Evolutionary conservation across 106 monocot genomes (phyloP), one percentile per base, ranked within the genome.

Genomic region (Acorus gramineus): DNA sequence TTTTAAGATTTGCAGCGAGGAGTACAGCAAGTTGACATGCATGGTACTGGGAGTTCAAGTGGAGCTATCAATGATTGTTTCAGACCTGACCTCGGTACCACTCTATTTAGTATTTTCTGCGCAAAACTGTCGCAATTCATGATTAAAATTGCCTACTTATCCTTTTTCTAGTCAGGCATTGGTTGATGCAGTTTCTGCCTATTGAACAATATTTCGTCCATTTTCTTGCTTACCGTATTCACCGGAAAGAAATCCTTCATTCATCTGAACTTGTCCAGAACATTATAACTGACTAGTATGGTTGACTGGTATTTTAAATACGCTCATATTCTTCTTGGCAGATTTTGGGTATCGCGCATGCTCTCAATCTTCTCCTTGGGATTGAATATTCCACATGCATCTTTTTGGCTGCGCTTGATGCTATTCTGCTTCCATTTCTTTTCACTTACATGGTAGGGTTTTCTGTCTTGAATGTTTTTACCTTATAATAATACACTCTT

Each of bases 281-380:
- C 28, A 28, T 28, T 28, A 28, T 28, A 28, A 28, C 28, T 28
- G 28, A 28, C 1, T 28, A 28, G 28, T 50, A 42, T 64, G 48
- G 3, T 47, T 12, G 59, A 43, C 11, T 53, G 28, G 53, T 8
- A 54, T 6, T 49, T 14, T 28, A 28, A 8, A 8, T 52, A 52
- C 14, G 7, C 9, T n/a, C 42, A 8, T 5, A 9, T 28, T 48
- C 4, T 11, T 9, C 13, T 48, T 53, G 4, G 11, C 72, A 78
- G 78, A 78, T 72, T 47, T 44, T 78, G 63, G 78, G 78, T 6
- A 55, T 78, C 68, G 78, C 78, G 49, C 62, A 78, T 78, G 78
- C 56, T 11, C 3, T 78, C 45, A 72, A 43, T 43, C 50, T 68
- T 45, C 49, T 78, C 11, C 59, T 64, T 47, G 70, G 62, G 46